phyloP scores from a whole-genome alignment of 2,329 filamentous ascomycete species.

The Tolypocladium amazonense region DNA sequence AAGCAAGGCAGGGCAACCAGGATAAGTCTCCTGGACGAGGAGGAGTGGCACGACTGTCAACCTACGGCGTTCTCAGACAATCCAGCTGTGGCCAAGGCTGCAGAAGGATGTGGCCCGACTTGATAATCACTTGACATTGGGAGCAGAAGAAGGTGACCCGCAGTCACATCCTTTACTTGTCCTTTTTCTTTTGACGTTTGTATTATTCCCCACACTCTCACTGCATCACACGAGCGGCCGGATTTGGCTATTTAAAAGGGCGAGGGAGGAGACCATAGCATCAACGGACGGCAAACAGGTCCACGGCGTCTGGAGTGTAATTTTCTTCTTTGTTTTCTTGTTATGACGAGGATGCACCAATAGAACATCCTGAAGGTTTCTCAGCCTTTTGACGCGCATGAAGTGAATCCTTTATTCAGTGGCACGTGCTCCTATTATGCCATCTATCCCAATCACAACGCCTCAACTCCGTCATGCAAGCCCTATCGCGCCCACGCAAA shows the following conservation, averaged over 20 bases:
- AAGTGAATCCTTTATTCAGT: too few relatives aligned
- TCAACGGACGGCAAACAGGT: constrained; percentile 6
- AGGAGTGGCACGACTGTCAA: not conserved
- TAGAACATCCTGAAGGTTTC: constrained; percentile 1
- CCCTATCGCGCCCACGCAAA: not conserved
- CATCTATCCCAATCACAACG: not conserved
- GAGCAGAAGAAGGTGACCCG: not conserved
- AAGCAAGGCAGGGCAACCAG: not conserved
- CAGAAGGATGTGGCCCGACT: too few relatives aligned
- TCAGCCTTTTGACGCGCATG: not conserved
- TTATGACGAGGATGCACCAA: not conserved
- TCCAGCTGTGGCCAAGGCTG: not conserved
- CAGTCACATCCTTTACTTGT: not conserved
- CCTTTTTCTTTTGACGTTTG: constrained; percentile 3
- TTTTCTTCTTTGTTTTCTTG: not conserved
- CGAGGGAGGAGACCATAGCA: constrained; percentile 7
- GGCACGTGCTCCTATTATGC: not conserved
- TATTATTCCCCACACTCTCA: constrained; percentile 7
- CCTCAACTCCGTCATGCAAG: not conserved
- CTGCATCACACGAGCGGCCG: constrained; percentile 6
- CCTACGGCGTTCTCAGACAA: not conserved
- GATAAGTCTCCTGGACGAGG: not conserved
- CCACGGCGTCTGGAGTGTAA: constrained; percentile 10
- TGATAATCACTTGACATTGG: not conserved
- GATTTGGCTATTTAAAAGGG: constrained; percentile 7